Base-by-base conservation (phyloP, 2,329 filamentous ascomycete species). In the Cladosporium sp. region DNA sequence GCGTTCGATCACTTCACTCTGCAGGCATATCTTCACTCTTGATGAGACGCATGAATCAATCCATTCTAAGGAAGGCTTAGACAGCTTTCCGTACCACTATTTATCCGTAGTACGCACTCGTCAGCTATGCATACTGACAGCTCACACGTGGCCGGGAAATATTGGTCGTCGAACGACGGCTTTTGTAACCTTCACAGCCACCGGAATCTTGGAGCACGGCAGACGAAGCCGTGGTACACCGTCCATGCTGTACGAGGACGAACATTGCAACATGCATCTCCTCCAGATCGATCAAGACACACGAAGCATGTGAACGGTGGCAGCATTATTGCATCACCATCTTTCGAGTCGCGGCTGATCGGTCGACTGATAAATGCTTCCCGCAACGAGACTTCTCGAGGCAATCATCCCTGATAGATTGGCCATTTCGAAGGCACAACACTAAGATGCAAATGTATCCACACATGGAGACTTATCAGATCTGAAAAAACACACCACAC, bases 81-180 rank as follows among this genome's bases (percentile, higher is more conserved):
- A 32, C 28, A 5, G 28, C 28, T 3, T 32, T 32, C 28, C 28
- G 28, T 32, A 32, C 28, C 28, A 32, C 28, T 7, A 10, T 9
- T 9, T 32, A n/a, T 10, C 28, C 10, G 44, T 34, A 9, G 17
- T 25, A 48, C 17, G 15, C 44, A 34, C 17, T 49, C 32, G 32
- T 35, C 47, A 36, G 32, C 47, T 24, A 28, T 49, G 47, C 47
- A 36, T 44, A 25, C 49, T 52, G 36, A 52, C 36, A 52, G 49
- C 49, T 52, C 49, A 52, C 49, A 52, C 49, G 49, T 52, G 49
- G 49, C 36, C 49, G 9, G 20, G 49, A 19, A 22, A 34, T 22
- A 52, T 22, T 52, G 49, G 49, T n/a, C 19, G 19, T 34, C 10
- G 4, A 20, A 52, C 36, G n/a, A 40, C 15, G 36, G 17, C 12